A percentile compares a stretch with the other conserved stretches of the same genome.
phyloP scores from a whole-genome alignment of 192 early-diverging fungal species.

The Backusella parvicylindrica region DNA sequence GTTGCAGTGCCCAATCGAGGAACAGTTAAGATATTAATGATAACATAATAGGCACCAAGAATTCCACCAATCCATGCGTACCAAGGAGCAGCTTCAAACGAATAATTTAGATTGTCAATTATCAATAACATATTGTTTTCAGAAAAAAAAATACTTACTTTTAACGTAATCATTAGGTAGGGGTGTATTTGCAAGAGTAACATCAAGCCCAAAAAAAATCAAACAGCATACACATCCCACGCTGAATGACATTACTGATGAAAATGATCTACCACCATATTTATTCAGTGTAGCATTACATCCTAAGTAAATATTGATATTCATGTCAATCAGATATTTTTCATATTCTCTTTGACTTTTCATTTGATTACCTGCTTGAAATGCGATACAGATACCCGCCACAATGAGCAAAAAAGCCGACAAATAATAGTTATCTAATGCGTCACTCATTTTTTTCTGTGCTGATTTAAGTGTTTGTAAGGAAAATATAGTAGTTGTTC shows the following conservation, averaged over 20 bases:
- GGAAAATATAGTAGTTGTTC: background rate
- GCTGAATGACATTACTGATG: slow-evolving; percentile 21
- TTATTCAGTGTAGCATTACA: slow-evolving; percentile 27
- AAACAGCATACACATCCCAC: slow-evolving; percentile 1
- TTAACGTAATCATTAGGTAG: slow-evolving; percentile 13
- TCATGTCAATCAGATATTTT: background rate
- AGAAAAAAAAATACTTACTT: background rate
- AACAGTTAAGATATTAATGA: slow-evolving; percentile 46
- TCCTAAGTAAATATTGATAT: background rate
- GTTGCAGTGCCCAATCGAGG: slow-evolving; percentile 51
- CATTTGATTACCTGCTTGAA: slow-evolving; percentile 25
- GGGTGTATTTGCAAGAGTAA: slow-evolving; percentile 10
- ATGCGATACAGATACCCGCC: slow-evolving; percentile 20
- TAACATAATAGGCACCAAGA: slow-evolving; percentile 49
- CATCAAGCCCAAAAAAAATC: slow-evolving; percentile 26
- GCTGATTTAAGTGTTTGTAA: background rate
- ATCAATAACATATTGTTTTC: background rate
- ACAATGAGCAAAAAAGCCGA: slow-evolving; percentile 9
- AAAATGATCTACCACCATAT: slow-evolving; percentile 26
- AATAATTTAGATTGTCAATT: background rate
- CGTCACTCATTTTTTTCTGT: background rate
- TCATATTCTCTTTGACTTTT: background rate
- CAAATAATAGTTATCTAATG: background rate
- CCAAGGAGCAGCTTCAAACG: slow-evolving; percentile 37
- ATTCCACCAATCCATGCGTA: slow-evolving; percentile 45